These are phyloP conservation scores for Fraxinus sp. DNA, from an alignment of 305 asterid genomes.

Conservation along the genomic window DNA sequence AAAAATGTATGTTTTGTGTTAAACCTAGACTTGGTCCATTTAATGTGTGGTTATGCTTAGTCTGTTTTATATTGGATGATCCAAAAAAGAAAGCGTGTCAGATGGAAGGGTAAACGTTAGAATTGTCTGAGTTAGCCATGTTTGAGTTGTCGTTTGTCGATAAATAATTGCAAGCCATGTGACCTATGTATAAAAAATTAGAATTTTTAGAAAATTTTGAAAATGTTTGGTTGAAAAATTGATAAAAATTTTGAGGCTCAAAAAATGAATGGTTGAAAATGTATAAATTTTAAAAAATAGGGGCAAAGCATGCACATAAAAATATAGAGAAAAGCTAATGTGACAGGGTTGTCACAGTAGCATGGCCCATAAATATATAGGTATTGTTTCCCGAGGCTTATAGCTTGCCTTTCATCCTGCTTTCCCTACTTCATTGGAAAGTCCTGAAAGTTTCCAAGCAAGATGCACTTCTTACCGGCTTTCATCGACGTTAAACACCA, in stretches of 20 bases:
- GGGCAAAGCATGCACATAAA: background rate
- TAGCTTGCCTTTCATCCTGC: background rate
- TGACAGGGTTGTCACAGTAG: no score
- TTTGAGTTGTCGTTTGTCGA: background rate
- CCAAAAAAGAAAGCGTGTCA: constrained; percentile 26
- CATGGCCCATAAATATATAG: no score
- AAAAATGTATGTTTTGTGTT: background rate
- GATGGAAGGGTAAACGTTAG: constrained; percentile 1
- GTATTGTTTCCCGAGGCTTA: background rate
- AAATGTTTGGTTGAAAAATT: background rate
- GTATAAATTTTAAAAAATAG: background rate
- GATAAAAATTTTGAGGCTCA: background rate
- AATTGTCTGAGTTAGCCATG: background rate
- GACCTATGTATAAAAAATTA: background rate
- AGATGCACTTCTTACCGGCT: background rate
- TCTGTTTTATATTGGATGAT: constrained; percentile 12
- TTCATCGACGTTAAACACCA: background rate
- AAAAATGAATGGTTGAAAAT: background rate
- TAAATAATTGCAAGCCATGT: constrained; percentile 11
- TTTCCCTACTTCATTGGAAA: no score
- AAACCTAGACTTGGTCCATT: constrained; percentile 11
- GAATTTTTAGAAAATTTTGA: background rate
- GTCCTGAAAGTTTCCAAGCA: background rate
- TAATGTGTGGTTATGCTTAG: constrained; percentile 17
- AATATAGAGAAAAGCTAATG: no score